A percentile compares a stretch with the other conserved stretches of the same genome.
These are phyloP conservation scores for Colletotrichum sp. DNA, from an alignment of 2,329 filamentous ascomycete genomes.

Conservation along the genomic window DNA sequence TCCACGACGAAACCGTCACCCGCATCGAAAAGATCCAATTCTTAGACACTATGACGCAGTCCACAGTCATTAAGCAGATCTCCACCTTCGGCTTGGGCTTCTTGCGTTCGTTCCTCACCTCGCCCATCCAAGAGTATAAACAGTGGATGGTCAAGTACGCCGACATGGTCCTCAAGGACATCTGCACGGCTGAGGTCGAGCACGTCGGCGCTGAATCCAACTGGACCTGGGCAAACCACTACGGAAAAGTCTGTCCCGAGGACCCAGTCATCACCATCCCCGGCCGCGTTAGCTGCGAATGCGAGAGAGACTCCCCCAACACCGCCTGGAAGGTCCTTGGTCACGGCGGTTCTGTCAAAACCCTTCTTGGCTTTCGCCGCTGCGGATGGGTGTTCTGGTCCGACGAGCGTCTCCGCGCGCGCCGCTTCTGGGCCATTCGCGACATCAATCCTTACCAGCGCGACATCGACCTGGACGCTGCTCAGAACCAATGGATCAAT, in stretches of 20 bases:
- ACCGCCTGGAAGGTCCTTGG: neutral
- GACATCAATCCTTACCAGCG: neutral
- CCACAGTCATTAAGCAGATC: neutral
- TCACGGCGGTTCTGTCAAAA: neutral
- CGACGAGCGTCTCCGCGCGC: neutral
- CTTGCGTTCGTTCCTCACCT: neutral
- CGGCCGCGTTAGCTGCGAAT: neutral
- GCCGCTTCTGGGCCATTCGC: neutral
- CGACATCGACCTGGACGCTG: neutral
- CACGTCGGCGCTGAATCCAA: neutral
- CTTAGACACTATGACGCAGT: neutral
- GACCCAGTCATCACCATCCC: neutral
- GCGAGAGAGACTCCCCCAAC: neutral
- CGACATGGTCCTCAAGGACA: neutral
- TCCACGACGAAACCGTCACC: neutral
- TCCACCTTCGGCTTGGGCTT: neutral
- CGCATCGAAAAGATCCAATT: neutral
- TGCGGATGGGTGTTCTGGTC: constrained; percentile 5
- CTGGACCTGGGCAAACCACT: neutral
- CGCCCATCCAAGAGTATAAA: neutral
- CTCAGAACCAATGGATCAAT: neutral
- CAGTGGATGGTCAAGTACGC: neutral
- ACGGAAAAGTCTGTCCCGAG: no score
- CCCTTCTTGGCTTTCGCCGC: neutral
- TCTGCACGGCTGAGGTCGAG: neutral